Conservation (phyloP, 495 filamentous ascomycete genomes). For the Beverwykella pulmonaria region DNA sequence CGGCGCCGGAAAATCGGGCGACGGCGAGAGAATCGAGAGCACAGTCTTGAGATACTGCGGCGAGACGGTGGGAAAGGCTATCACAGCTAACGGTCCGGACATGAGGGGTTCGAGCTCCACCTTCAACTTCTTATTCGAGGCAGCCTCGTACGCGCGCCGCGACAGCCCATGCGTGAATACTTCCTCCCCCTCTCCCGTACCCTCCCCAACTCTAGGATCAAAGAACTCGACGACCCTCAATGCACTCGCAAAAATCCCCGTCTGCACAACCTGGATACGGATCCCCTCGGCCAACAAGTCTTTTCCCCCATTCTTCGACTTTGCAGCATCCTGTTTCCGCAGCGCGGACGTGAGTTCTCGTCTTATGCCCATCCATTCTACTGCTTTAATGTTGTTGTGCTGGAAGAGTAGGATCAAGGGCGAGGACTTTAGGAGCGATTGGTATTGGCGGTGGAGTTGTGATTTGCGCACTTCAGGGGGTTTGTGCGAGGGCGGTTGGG, state of each 20-base stretch:
- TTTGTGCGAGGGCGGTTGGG: conserved; percentile 86
- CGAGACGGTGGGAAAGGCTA: conserved; percentile 81
- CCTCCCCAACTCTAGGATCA: conserved; percentile 59
- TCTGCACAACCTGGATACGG: conserved; percentile 78
- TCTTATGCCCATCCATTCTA: conserved; percentile 84
- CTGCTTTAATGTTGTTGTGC: conserved; percentile 89
- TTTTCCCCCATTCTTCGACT: conserved; percentile 48
- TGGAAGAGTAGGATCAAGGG: conserved; percentile 92
- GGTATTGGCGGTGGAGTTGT: conserved; percentile 92
- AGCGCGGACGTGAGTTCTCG: conserved; percentile 77
- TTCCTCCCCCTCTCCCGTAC: conserved; percentile 47
- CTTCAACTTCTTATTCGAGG: conserved; percentile 52
- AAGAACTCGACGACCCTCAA: conserved; percentile 85
- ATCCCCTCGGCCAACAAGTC: conserved; percentile 57
- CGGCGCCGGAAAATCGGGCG: conserved; percentile 73
- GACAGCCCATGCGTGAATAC: conserved; percentile 75
- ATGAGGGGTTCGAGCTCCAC: conserved; percentile 73
- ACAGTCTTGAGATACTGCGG: conserved; percentile 80
- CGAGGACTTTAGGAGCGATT: conserved; percentile 84
- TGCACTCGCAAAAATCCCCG: conserved; percentile 84
- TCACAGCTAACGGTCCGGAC: conserved; percentile 72
- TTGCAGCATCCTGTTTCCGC: conserved; percentile 61
- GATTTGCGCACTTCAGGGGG: conserved; percentile 85
- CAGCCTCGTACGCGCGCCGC: conserved; percentile 53
- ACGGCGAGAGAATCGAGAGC: conserved; percentile 73